phyloP scores from a whole-genome alignment of 202 grass and related monocot species.

The Setaria viridis region DNA sequence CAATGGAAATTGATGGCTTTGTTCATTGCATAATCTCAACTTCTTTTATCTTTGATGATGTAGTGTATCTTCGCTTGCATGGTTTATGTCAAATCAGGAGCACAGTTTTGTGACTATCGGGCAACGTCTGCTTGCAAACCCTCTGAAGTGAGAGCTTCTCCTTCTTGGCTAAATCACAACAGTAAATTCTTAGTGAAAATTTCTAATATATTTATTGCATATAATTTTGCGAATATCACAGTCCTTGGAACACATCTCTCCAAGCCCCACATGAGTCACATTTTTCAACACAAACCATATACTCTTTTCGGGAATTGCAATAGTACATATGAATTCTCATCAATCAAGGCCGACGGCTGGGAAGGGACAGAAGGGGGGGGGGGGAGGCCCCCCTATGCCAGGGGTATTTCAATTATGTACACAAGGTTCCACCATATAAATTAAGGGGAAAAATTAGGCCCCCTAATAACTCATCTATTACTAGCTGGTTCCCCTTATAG shows the following conservation, averaged over 20 bases:
- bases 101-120: constrained; percentile 97
- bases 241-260: background rate
- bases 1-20: constrained; percentile 30
- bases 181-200: background rate
- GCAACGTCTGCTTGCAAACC: constrained; percentile 86
- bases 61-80: constrained; percentile 98
- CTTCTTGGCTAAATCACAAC: constrained; percentile 3
- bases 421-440: no score
- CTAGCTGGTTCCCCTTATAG: no score
- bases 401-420: no score
- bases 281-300: background rate
- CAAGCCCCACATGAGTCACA: background rate
- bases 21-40: constrained; percentile 40
- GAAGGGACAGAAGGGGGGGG: no score
- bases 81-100: constrained; percentile 99
- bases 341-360: no score
- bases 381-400: no score
- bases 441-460: no score
- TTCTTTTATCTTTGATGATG: constrained; percentile 41
- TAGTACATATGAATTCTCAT: constrained; percentile 24
- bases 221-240: constrained; percentile 21
- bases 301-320: constrained; percentile 9
- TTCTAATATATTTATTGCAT: background rate
- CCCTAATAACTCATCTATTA: no score
- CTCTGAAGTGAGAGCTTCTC: constrained; percentile 74